phyloP scores from a whole-genome alignment of 2,329 filamentous ascomycete genomes.

The Verticillium klebahnii region DNA sequence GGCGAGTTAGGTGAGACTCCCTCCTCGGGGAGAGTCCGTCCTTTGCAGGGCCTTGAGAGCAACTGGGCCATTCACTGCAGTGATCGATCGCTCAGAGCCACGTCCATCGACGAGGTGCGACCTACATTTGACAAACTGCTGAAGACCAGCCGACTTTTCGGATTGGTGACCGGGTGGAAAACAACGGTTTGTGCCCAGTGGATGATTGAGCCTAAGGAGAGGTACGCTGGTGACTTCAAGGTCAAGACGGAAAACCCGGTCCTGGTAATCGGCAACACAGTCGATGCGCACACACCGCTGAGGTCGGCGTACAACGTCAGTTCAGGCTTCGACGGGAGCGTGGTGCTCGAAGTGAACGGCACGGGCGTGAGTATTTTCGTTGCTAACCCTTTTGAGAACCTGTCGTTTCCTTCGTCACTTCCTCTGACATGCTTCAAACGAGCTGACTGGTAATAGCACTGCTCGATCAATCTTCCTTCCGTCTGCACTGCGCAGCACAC shows the following conservation, averaged over 20 bases:
- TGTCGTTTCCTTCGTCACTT: too few species aligned
- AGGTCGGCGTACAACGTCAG: slow-evolving; percentile 32
- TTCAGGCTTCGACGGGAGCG: slow-evolving; percentile 28
- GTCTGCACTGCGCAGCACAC: slow-evolving; percentile 22
- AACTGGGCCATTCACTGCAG: slow-evolving; percentile 26
- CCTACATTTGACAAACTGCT: slow-evolving; percentile 18
- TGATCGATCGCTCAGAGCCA: slow-evolving; percentile 22
- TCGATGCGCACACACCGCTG: slow-evolving; percentile 32
- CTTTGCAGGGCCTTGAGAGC: background rate
- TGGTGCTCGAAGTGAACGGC: slow-evolving; percentile 28
- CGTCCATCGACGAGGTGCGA: slow-evolving; percentile 21
- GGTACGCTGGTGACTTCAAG: slow-evolving; percentile 26
- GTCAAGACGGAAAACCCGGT: slow-evolving; percentile 26
- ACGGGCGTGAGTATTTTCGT: slow-evolving; percentile 17
- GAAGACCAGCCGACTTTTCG: slow-evolving; percentile 21
- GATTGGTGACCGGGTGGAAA: slow-evolving; percentile 11
- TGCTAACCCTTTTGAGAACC: background rate
- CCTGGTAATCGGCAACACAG: slow-evolving; percentile 31
- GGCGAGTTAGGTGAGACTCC: background rate
- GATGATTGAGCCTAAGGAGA: slow-evolving; percentile 30
- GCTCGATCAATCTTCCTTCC: slow-evolving; percentile 20
- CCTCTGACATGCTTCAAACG: too few species aligned
- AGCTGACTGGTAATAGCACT: slow-evolving; percentile 13
- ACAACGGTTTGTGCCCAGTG: slow-evolving; percentile 30
- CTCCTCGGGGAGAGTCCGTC: background rate